Conservation (phyloP, 441 rosid genomes). For the Macaranga tanarius region DNA sequence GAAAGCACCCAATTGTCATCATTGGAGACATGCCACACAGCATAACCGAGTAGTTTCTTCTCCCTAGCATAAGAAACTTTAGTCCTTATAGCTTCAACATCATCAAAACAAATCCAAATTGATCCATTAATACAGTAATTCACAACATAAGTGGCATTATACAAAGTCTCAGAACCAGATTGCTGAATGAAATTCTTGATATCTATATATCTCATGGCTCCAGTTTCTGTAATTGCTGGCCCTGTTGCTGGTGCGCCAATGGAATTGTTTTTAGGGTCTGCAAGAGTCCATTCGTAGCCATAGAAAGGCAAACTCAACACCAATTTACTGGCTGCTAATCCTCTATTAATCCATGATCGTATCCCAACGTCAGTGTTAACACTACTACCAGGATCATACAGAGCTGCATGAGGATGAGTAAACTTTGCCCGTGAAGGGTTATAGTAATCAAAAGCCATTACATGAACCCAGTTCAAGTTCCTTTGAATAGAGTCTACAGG, state of each 20-base stretch:
- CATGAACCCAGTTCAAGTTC: constrained; percentile 34
- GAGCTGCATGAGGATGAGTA: constrained; percentile 23
- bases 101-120: constrained; percentile 38
- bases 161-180: background rate
- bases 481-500: constrained; percentile 20
- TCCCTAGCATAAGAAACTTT: constrained; percentile 35
- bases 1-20: constrained; percentile 31
- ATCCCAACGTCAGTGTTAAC: constrained; percentile 11
- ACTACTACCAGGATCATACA: constrained; percentile 24
- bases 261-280: constrained; percentile 2
- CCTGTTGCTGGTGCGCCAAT: constrained; percentile 30
- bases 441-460: constrained; percentile 16
- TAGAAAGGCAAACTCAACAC: constrained; percentile 28
- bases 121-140: constrained; percentile 15
- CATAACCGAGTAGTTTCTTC: constrained; percentile 26
- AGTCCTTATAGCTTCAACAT: constrained; percentile 20
- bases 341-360: constrained; percentile 14
- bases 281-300: constrained; percentile 30
- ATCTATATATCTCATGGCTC: constrained; percentile 5
- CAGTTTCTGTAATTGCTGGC: constrained; percentile 1
- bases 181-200: constrained; percentile 11
- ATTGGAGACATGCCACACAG: constrained; percentile 14
- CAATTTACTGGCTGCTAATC: constrained; percentile 19
- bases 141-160: constrained; percentile 25
- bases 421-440: background rate